These are phyloP conservation scores for Aspergillus ellipticus DNA, from an alignment of 495 filamentous ascomycete species.

Conservation along the genomic window DNA sequence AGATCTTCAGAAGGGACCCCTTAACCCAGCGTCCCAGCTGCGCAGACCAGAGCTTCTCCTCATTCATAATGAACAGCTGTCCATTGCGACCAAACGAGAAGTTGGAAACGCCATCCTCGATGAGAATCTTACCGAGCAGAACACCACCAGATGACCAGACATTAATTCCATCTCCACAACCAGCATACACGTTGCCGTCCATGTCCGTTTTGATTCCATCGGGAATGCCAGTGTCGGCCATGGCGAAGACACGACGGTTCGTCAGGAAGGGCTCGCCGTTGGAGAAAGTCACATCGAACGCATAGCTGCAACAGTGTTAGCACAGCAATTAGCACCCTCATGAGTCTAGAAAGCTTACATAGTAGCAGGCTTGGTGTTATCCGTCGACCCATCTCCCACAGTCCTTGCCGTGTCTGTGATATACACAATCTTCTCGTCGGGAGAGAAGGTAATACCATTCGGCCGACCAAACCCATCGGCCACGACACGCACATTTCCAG, in stretches of 20 bases:
- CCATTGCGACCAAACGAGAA: conserved; percentile 44
- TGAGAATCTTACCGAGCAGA: conserved; percentile 50
- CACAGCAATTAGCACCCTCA: neutral
- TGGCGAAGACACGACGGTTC: conserved; percentile 58
- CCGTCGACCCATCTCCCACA: conserved; percentile 21
- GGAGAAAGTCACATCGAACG: conserved; percentile 21
- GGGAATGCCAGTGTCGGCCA: conserved; percentile 49
- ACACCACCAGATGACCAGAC: conserved; percentile 57
- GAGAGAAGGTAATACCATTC: conserved; percentile 47
- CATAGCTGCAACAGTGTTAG: conserved; percentile 16
- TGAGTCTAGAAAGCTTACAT: conserved; percentile 16
- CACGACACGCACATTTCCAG: conserved; percentile 42
- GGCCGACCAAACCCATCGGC: conserved; percentile 48
- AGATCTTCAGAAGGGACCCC: conserved; percentile 27
- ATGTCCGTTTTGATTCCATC: conserved; percentile 61
- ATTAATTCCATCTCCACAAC: conserved; percentile 58
- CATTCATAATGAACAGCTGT: conserved; percentile 39
- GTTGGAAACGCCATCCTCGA: conserved; percentile 36
- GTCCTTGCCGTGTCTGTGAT: conserved; percentile 46
- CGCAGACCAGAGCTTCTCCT: conserved; percentile 39
- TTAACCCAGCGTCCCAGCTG: conserved; percentile 27
- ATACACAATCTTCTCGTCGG: conserved; percentile 45
- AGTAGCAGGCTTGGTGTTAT: conserved; percentile 17
- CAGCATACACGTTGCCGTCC: conserved; percentile 59
- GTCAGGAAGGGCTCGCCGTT: conserved; percentile 37